These are phyloP conservation scores for Schwanniomyces occidentalis DNA, from an alignment of 805 yeast species.

Conservation along the genomic window DNA sequence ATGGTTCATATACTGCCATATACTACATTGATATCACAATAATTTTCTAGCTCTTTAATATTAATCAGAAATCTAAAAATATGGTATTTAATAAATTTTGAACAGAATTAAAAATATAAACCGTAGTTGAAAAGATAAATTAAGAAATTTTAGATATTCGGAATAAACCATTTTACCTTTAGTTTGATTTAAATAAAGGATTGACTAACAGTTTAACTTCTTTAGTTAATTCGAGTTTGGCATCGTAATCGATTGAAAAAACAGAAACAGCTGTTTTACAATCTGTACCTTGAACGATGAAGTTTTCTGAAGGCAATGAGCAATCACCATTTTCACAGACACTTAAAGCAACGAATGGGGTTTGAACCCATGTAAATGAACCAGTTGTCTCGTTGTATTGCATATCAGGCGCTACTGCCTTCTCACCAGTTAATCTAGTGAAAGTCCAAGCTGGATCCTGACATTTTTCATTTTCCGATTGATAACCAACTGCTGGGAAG, in stretches of 20 bases:
- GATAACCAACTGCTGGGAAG: slow-evolving; percentile 45
- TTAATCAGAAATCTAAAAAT: too few species aligned
- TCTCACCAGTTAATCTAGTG: slow-evolving; percentile 35
- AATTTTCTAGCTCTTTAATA: too few species aligned
- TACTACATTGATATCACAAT: too few species aligned
- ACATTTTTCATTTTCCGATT: slow-evolving; percentile 40
- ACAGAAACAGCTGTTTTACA: slow-evolving; percentile 48
- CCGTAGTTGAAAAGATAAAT: too few species aligned
- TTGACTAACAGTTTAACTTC: too few species aligned
- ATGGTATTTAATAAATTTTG: too few species aligned
- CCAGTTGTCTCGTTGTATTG: slow-evolving; percentile 42
- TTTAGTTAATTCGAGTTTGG: slow-evolving; percentile 22
- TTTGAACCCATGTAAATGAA: slow-evolving; percentile 15
- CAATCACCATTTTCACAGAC: slow-evolving; percentile 45
- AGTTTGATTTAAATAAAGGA: too few species aligned
- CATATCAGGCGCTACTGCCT: slow-evolving; percentile 15
- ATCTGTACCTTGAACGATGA: slow-evolving; percentile 24
- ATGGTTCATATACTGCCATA: too few species aligned
- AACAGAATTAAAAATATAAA: too few species aligned
- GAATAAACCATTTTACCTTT: too few species aligned
- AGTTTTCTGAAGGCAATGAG: slow-evolving; percentile 43
- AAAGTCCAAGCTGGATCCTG: slow-evolving; percentile 41
- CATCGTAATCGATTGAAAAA: slow-evolving; percentile 51
- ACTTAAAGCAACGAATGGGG: slow-evolving; percentile 16
- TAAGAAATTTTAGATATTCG: too few species aligned